Evolutionary conservation across 352 stramenopile genomes (phyloP).

Genomic region (Phytophthora tentaculata): DNA sequence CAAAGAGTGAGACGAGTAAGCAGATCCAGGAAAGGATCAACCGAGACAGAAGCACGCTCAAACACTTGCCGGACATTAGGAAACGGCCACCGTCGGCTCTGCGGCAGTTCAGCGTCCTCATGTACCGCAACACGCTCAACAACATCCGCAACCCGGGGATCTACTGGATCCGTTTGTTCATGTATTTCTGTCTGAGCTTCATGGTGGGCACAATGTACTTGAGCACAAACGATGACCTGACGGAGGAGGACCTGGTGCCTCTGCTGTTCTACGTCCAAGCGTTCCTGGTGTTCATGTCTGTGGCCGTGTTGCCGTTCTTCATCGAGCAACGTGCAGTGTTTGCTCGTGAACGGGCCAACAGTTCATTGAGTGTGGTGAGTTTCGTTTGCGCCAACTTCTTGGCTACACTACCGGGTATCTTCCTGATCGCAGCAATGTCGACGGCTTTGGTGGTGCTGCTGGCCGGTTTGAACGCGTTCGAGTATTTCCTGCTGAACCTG

Average conservation of each 20-base stretch:
- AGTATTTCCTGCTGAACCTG: slow-evolving; percentile 67
- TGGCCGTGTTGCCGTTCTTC: slow-evolving; percentile 87
- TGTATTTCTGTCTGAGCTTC: slow-evolving; percentile 73
- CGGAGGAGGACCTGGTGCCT: slow-evolving; percentile 47
- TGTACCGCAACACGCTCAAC: slow-evolving; percentile 66
- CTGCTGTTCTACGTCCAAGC: slow-evolving; percentile 88
- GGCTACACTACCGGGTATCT: slow-evolving; percentile 64
- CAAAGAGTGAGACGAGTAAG: slow-evolving; percentile 20
- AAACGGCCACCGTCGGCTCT: slow-evolving; percentile 29
- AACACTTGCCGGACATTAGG: slow-evolving; percentile 29
- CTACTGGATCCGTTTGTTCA: slow-evolving; percentile 73
- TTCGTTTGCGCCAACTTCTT: slow-evolving; percentile 79
- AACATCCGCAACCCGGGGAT: slow-evolving; percentile 72
- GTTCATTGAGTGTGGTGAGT: too few relatives aligned
- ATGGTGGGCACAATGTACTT: slow-evolving; percentile 82
- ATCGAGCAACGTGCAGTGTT: slow-evolving; percentile 66
- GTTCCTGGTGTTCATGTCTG: slow-evolving; percentile 91
- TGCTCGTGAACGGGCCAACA: too few relatives aligned
- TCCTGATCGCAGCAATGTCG: slow-evolving; percentile 68
- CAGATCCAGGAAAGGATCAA: slow-evolving; percentile 8
- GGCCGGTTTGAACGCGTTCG: slow-evolving; percentile 60
- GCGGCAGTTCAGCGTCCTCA: slow-evolving; percentile 52
- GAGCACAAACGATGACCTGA: slow-evolving; percentile 50
- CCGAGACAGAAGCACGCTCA: slow-evolving; percentile 16
- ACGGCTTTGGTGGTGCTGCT: slow-evolving; percentile 57